These are phyloP conservation scores for Dorcoceras hygrometricum DNA, from an alignment of 257 asterid genomes.

Conservation along the genomic window DNA sequence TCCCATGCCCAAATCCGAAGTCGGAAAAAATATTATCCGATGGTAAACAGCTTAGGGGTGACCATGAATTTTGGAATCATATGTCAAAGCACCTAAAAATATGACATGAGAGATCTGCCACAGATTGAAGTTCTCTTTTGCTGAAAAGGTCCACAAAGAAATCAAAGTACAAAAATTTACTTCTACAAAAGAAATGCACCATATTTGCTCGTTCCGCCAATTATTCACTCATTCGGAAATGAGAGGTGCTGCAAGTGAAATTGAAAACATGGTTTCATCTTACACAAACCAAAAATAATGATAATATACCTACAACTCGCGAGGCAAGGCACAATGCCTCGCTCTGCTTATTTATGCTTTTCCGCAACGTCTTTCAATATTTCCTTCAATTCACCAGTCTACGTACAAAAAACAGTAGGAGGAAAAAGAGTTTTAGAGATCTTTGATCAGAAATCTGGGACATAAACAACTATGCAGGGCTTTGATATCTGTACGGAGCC, in stretches of 20 bases:
- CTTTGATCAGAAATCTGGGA: slow-evolving; percentile 3
- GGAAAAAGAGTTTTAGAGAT: slow-evolving; percentile 22
- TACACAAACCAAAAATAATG: neutral
- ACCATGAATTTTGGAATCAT: neutral
- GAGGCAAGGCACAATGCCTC: neutral
- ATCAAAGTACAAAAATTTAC: too few species aligned
- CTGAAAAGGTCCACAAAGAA: too few species aligned
- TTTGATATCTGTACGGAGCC: neutral
- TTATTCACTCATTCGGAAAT: neutral
- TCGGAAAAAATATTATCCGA: neutral
- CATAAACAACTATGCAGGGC: neutral
- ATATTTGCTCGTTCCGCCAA: neutral
- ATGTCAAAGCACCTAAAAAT: too few species aligned
- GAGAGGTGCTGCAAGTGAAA: neutral
- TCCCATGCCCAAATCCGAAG: neutral
- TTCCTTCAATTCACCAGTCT: slow-evolving; percentile 77
- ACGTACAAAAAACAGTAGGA: slow-evolving; percentile 21
- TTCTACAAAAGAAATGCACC: neutral
- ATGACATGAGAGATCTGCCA: too few species aligned
- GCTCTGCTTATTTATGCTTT: slow-evolving; percentile 36
- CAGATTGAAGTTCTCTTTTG: too few species aligned
- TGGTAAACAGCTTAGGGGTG: neutral
- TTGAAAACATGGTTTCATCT: neutral
- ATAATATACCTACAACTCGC: neutral
- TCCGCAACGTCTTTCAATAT: slow-evolving; percentile 46